Evolutionary conservation across 225 moss, liverwort and hornwort species (phyloP).

Genomic region (Neckera pumila): DNA sequence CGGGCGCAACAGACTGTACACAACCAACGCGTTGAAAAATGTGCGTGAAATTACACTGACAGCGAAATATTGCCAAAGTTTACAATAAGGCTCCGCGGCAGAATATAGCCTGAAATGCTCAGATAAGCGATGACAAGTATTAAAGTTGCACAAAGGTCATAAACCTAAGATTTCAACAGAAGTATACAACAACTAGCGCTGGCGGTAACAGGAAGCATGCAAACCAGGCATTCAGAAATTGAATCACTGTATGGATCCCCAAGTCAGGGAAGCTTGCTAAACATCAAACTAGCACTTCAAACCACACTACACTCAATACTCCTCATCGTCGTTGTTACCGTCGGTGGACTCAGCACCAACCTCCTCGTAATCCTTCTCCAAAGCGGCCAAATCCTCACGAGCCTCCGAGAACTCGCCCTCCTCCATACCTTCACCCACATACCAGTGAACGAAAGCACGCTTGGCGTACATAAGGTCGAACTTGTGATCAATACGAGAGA

Average conservation of each 20-base stretch:
- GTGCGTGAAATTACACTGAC: constrained; percentile 11
- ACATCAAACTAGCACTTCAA: constrained; percentile 3
- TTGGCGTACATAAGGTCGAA: constrained; percentile 45
- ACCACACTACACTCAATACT: constrained; percentile 18
- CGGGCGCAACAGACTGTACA: not conserved
- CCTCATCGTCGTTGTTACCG: constrained; percentile 30
- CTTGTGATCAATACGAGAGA: constrained; percentile 37
- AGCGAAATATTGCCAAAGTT: constrained; percentile 21
- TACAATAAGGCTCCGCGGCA: not conserved
- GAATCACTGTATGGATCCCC: constrained; percentile 30
- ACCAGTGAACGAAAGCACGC: constrained; percentile 51
- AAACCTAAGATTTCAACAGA: constrained; percentile 1
- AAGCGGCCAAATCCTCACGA: constrained; percentile 43
- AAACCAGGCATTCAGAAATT: constrained; percentile 11
- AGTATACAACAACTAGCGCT: constrained; percentile 30
- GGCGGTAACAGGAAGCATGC: constrained; percentile 5
- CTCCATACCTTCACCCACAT: constrained; percentile 48
- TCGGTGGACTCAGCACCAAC: constrained; percentile 47
- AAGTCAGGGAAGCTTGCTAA: constrained; percentile 22
- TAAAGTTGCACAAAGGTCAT: not conserved
- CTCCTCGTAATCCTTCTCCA: constrained; percentile 57
- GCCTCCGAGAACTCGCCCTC: constrained; percentile 47
- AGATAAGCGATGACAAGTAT: not conserved
- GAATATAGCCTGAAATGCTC: not conserved
- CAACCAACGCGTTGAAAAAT: not conserved